Conservation (phyloP, 192 early-diverging fungal genomes). For the Rhizophagus clarus region DNA sequence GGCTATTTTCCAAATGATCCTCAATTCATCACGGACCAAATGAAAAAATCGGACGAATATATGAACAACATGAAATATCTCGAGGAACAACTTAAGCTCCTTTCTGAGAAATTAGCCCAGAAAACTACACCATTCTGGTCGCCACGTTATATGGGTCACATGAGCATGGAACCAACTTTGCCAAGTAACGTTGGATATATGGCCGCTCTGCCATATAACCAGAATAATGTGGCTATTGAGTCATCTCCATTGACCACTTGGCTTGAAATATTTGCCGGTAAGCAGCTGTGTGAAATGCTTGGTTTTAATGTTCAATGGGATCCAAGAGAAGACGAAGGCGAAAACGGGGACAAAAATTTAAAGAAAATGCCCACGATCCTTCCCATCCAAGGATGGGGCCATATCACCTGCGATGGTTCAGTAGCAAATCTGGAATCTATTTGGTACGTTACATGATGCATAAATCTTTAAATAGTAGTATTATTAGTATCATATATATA, state of each 20-base stretch:
- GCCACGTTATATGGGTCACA: constrained; percentile 3
- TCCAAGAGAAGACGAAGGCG: not conserved
- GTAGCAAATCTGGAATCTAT: constrained; percentile 16
- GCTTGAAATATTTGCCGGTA: constrained; percentile 10
- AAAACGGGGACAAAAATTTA: not conserved
- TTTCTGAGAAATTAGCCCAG: not conserved
- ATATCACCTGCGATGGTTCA: constrained; percentile 10
- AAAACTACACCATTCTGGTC: constrained; percentile 2
- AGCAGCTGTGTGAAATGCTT: constrained; percentile 1
- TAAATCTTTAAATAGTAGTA: too few relatives aligned
- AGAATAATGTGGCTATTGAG: not conserved
- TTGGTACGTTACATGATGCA: not conserved
- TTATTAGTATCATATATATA: too few relatives aligned
- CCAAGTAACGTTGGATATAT: not conserved
- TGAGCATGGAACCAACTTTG: not conserved
- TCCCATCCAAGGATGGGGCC: not conserved
- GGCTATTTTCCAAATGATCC: not conserved
- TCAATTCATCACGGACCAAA: not conserved
- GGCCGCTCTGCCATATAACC: not conserved
- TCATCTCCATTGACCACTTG: constrained; percentile 5
- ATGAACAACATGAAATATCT: not conserved
- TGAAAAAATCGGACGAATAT: not conserved
- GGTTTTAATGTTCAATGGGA: constrained; percentile 2
- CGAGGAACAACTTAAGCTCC: not conserved
- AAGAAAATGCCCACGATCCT: not conserved